Percentiles rank a stretch among this genome's conserved stretches.
Evolutionary conservation across 352 stramenopile genomes (phyloP).

Genomic region (Pythium chondricola): DNA sequence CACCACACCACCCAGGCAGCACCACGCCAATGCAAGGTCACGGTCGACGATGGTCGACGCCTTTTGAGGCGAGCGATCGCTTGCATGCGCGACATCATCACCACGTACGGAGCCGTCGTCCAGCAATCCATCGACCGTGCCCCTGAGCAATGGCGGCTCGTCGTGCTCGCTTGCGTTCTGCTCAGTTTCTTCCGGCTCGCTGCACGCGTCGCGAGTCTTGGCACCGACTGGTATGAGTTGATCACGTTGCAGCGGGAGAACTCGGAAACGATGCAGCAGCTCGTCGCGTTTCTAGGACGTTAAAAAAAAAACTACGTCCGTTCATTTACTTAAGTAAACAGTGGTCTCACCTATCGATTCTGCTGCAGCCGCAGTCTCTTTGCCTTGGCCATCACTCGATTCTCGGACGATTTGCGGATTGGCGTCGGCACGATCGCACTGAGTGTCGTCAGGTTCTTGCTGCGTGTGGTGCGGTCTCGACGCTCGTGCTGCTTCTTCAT

Average conservation of each 20-base stretch:
- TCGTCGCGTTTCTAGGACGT: neutral
- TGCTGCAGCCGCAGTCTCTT: conserved; percentile 10
- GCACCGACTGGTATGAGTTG: conserved; percentile 2
- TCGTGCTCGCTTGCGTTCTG: neutral
- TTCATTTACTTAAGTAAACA: too few relatives aligned
- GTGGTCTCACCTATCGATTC: neutral
- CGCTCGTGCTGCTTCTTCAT: too few relatives aligned
- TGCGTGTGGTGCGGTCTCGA: too few relatives aligned
- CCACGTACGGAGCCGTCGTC: too few relatives aligned
- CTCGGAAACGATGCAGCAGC: conserved; percentile 1
- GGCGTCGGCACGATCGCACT: too few relatives aligned
- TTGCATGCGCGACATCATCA: too few relatives aligned
- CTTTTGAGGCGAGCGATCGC: too few relatives aligned
- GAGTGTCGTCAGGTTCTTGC: neutral
- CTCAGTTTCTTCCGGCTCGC: conserved; percentile 2
- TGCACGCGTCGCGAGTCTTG: neutral
- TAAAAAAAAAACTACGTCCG: neutral
- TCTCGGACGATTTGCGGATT: neutral
- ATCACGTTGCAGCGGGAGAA: conserved; percentile 6
- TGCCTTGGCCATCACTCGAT: conserved; percentile 2
- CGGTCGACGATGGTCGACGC: neutral
- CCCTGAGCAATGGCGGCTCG: conserved; percentile 5
- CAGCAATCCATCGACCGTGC: too few relatives aligned
- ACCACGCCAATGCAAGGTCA: too few relatives aligned
- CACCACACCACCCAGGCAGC: too few relatives aligned